These are phyloP conservation scores for Plasmopara halstedii DNA, from an alignment of 352 stramenopile genomes.

Conservation along the genomic window DNA sequence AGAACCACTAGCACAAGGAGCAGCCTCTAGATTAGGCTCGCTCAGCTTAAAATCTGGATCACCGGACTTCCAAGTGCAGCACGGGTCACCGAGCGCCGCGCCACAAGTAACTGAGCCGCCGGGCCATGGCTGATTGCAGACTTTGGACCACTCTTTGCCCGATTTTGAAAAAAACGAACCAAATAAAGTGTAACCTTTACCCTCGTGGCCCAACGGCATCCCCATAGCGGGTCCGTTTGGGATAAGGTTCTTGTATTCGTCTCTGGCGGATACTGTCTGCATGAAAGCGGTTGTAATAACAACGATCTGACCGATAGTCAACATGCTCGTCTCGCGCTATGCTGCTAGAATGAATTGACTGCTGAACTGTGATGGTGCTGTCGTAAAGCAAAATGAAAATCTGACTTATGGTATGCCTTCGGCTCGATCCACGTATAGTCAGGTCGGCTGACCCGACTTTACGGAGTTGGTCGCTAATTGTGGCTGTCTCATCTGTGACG, in stretches of 20 bases:
- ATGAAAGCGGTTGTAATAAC: constrained; percentile 13
- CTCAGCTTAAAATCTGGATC: constrained; percentile 29
- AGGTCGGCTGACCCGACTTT: constrained; percentile 20
- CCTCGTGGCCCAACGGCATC: constrained; percentile 30
- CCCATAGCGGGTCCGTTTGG: constrained; percentile 39
- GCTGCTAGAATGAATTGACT: background rate
- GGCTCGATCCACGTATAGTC: background rate
- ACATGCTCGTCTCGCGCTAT: constrained; percentile 8
- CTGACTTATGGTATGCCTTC: constrained; percentile 1
- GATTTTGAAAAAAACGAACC: constrained; percentile 34
- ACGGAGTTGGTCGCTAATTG: constrained; percentile 7
- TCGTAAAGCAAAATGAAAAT: constrained; percentile 22
- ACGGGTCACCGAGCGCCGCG: constrained; percentile 24
- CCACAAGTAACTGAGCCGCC: constrained; percentile 31
- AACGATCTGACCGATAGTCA: constrained; percentile 15
- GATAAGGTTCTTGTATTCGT: constrained; percentile 31
- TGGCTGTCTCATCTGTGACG: background rate
- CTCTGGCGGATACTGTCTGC: constrained; percentile 17
- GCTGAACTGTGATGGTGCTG: constrained; percentile 5
- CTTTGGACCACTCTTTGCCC: constrained; percentile 25
- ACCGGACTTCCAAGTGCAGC: constrained; percentile 36
- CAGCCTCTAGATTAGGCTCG: constrained; percentile 26
- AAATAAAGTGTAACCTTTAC: constrained; percentile 35
- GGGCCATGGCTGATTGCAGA: constrained; percentile 37
- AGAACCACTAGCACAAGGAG: constrained; percentile 21